Conservation (phyloP, 1,284 basidiomycete genomes). For the Rhodotorula sp. region DNA sequence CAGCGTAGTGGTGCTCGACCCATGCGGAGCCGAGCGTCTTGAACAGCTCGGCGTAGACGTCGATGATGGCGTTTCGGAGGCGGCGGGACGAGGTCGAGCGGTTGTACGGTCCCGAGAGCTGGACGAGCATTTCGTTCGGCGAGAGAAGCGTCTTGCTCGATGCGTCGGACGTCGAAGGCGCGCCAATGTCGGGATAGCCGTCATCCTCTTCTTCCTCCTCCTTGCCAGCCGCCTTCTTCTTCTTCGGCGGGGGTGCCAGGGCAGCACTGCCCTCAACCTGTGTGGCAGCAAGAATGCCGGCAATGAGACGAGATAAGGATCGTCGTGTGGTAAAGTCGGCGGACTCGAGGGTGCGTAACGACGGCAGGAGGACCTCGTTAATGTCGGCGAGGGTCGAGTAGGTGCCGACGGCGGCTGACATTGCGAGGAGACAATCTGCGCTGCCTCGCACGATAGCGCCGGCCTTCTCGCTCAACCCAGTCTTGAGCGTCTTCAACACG, state of each 20-base stretch:
- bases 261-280: conserved; percentile 64
- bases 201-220: conserved; percentile 60
- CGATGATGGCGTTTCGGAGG: conserved; percentile 78
- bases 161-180: conserved; percentile 50
- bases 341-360: conserved; percentile 71
- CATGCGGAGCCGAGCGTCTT: conserved; percentile 71
- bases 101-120: conserved; percentile 76
- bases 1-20: conserved; percentile 77
- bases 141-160: conserved; percentile 66
- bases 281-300: conserved; percentile 78
- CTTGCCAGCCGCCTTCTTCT: conserved; percentile 58
- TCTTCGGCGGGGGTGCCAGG: conserved; percentile 48
- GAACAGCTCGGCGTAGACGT: conserved; percentile 80
- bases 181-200: conserved; percentile 51
- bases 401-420: conserved; percentile 45
- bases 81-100: conserved; percentile 58
- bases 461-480: conserved; percentile 75
- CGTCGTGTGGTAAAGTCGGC: conserved; percentile 82
- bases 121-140: conserved; percentile 74
- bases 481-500: conserved; percentile 75
- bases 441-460: conserved; percentile 81
- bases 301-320: conserved; percentile 72
- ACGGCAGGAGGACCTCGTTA: conserved; percentile 67
- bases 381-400: conserved; percentile 61
- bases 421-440: conserved; percentile 56